phyloP scores from a whole-genome alignment of 768 basidiomycete species.

The Collybia mongolica region DNA sequence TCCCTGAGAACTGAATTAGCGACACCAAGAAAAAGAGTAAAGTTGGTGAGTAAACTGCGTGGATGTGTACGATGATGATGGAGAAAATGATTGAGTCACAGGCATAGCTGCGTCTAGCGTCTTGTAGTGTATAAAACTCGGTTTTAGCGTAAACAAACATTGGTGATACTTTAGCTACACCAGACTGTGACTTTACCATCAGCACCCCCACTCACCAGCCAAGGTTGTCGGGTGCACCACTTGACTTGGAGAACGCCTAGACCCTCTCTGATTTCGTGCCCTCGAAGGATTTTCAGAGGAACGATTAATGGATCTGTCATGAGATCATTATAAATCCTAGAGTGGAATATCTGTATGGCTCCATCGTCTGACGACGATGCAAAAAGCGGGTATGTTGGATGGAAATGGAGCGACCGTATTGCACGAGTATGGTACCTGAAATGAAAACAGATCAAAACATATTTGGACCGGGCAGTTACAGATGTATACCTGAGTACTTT shows the following conservation, averaged over 20 bases:
- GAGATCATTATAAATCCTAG: conserved; percentile 90
- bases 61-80: no score
- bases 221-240: conserved; percentile 90
- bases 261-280: conserved; percentile 83
- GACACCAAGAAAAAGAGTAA: no score
- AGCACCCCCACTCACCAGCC: conserved; percentile 90
- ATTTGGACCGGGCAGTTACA: conserved; percentile 7
- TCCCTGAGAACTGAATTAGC: no score
- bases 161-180: conserved; percentile 57
- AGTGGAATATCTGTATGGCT: conserved; percentile 95
- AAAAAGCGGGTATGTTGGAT: conserved; percentile 93
- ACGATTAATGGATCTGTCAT: conserved; percentile 98
- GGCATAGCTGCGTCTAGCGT: background rate
- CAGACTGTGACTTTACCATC: conserved; percentile 88
- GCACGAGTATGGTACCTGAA: conserved; percentile 90
- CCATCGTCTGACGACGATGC: conserved; percentile 97
- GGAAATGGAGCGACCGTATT: conserved; percentile 90
- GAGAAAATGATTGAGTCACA: no score
- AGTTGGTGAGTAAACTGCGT: no score
- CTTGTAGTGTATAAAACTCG: conserved; percentile 3
- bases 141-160: conserved; percentile 4
- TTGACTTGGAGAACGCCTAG: conserved; percentile 88
- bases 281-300: conserved; percentile 92
- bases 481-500: conserved; percentile 81
- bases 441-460: background rate